phyloP scores from a whole-genome alignment of 2,329 filamentous ascomycete genomes.

The Xylaria sp. region DNA sequence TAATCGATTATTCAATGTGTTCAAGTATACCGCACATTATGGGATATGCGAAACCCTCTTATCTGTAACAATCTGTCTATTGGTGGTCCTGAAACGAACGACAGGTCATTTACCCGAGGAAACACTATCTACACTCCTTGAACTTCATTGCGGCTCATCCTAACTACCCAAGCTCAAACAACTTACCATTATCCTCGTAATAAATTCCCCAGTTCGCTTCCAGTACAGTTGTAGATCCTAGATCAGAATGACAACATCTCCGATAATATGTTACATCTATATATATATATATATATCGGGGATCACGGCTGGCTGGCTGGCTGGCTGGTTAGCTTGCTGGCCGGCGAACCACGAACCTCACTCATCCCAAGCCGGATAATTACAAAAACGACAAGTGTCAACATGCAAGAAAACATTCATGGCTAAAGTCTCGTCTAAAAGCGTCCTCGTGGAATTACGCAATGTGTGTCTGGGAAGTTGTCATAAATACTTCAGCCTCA shows the following conservation, averaged over 20 bases:
- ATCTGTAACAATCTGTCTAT: neutral
- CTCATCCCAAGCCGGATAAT: conserved; percentile 43
- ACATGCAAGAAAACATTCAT: conserved; percentile 24
- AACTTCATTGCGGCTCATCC: neutral
- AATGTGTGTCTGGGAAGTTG: neutral
- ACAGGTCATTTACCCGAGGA: neutral
- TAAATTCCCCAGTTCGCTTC: neutral
- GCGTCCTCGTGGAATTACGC: conserved; percentile 3
- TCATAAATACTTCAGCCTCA: conserved; percentile 7
- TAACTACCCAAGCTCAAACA: neutral
- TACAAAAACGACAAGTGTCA: conserved; percentile 50
- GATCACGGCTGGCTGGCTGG: conserved; percentile 39
- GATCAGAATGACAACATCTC: conserved; percentile 17
- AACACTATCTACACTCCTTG: neutral
- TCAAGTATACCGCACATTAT: too few relatives aligned
- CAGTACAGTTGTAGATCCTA: neutral
- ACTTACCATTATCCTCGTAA: neutral
- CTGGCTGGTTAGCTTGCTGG: conserved; percentile 36
- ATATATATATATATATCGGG: conserved; percentile 37
- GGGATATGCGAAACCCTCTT: too few relatives aligned
- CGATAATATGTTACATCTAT: conserved; percentile 27
- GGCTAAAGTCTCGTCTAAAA: conserved; percentile 28
- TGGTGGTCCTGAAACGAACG: neutral
- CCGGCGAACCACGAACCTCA: conserved; percentile 39
- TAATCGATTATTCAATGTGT: too few relatives aligned